phyloP scores from a whole-genome alignment of 495 filamentous ascomycete species.

The Neurospora sublineolata region DNA sequence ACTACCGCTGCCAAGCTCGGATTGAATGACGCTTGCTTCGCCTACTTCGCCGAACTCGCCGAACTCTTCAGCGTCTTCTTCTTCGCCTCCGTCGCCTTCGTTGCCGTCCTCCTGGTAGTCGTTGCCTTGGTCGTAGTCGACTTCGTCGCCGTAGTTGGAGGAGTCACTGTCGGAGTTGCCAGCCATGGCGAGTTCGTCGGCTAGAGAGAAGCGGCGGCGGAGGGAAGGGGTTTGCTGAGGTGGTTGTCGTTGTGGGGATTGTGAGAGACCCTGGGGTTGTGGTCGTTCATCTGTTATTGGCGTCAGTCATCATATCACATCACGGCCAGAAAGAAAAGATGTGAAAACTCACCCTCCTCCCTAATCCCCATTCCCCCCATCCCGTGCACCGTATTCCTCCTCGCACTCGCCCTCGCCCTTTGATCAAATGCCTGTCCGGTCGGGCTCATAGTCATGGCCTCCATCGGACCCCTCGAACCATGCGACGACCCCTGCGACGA shows the following conservation, averaged over 20 bases:
- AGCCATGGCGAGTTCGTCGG: conserved; percentile 12
- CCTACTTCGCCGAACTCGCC: background rate
- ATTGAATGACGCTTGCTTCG: background rate
- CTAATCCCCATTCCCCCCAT: background rate
- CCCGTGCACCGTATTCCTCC: conserved; percentile 9
- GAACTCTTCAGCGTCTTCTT: background rate
- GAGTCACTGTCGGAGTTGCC: conserved; percentile 4
- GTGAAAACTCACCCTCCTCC: too few species aligned
- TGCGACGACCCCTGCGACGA: background rate
- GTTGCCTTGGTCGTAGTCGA: background rate
- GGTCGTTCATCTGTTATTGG: background rate
- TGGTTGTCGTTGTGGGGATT: background rate
- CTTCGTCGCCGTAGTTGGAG: conserved; percentile 5
- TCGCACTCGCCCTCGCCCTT: background rate
- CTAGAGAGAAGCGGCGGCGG: conserved; percentile 7
- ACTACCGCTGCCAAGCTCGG: background rate
- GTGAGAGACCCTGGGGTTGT: background rate
- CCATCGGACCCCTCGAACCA: background rate
- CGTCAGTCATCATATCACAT: background rate
- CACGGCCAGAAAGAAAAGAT: too few species aligned
- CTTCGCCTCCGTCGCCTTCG: conserved; percentile 3
- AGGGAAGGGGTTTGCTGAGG: background rate
- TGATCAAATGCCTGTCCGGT: background rate
- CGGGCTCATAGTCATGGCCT: background rate
- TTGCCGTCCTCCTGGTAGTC: background rate